Base-by-base conservation (phyloP, 768 basidiomycete genomes). In the Boletus bicolor region DNA sequence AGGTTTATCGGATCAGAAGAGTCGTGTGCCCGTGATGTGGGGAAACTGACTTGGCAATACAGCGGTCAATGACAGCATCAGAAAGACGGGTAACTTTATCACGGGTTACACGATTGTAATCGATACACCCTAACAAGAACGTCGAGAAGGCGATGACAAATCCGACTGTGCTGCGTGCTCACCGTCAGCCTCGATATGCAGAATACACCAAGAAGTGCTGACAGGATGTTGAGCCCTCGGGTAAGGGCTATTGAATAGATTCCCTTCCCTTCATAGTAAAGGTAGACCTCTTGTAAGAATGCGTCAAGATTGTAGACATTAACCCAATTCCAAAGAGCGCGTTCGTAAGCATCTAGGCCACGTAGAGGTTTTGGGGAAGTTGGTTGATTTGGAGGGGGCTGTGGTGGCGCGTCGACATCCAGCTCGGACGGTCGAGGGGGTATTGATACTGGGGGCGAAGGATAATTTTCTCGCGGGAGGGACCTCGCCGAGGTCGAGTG, bases 141-240 rank as follows among this genome's bases (percentile, higher is more conserved):
- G 95, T 96, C 12, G 97, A 96, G 73, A 99, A 99, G n/a, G 82
- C 83, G 64, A 98, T 98, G 49, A 98, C 96, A 73, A 98, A 99
- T 44, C 94, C 95, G 24, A 97, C 86, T 59, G 96, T 99, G 61
- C 97, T 99, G 71, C 36, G 51, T 62, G 63, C 59, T 55, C 66
- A 58, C 54, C 34, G 68, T 73, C 57, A 68, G 69, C 53, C 32
- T 54, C 37, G 24, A 45, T 36, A 51, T 15, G 58, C 15, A 56
- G 48, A 61, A 64, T 51, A 60, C 41, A 61, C n/a, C 49, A 59
- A 55, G 53, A 58, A 58, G 44, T 59, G 84, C 93, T 69, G 64
- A 98, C 97, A 98, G 75, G 62, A 99, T 82, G 71, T 99, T 98
- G n/a, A 99, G 79, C 19, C 91, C 88, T 44, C 91, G 81, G 9